Percentiles rank a stretch among this genome's conserved stretches.
These are phyloP conservation scores for Exophiala mesophila DNA, from an alignment of 2,329 filamentous ascomycete species.

Conservation along the genomic window DNA sequence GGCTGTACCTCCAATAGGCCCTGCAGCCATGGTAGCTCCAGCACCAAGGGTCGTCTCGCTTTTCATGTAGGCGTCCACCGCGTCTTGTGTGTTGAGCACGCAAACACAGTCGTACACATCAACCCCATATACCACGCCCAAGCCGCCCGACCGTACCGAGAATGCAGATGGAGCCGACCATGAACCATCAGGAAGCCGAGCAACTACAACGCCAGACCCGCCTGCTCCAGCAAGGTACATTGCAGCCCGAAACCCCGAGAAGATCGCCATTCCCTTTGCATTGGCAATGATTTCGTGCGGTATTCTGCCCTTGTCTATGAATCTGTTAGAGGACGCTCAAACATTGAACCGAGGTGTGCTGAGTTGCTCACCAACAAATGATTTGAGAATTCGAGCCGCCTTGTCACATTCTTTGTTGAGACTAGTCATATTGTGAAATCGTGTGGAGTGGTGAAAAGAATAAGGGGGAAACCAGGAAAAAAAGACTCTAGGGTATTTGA, in stretches of 20 bases:
- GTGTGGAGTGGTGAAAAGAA: too few relatives aligned
- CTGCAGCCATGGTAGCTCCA: constrained; percentile 9
- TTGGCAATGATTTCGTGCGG: constrained; percentile 15
- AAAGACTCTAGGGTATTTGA: too few relatives aligned
- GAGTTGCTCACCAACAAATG: constrained; percentile 10
- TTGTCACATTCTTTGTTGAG: constrained; percentile 16
- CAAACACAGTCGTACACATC: constrained; percentile 19
- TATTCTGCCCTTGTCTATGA: constrained; percentile 14
- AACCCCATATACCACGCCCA: constrained; percentile 14
- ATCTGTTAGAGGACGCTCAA: too few relatives aligned
- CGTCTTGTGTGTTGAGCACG: constrained; percentile 18
- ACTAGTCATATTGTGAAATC: not conserved
- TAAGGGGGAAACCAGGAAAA: too few relatives aligned
- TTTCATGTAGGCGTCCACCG: constrained; percentile 9
- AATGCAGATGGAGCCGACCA: constrained; percentile 16
- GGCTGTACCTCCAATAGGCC: constrained; percentile 11
- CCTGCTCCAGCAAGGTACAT: constrained; percentile 18
- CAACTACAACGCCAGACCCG: constrained; percentile 16
- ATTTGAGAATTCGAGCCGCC: constrained; percentile 16
- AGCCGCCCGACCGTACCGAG: constrained; percentile 8
- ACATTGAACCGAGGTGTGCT: too few relatives aligned
- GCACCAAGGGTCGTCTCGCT: constrained; percentile 9
- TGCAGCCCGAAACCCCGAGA: constrained; percentile 14
- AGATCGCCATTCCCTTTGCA: constrained; percentile 17
- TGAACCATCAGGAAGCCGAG: constrained; percentile 16